Evolutionary conservation across 805 yeast genomes (phyloP).

Genomic region (Suhomyces prunicola): DNA sequence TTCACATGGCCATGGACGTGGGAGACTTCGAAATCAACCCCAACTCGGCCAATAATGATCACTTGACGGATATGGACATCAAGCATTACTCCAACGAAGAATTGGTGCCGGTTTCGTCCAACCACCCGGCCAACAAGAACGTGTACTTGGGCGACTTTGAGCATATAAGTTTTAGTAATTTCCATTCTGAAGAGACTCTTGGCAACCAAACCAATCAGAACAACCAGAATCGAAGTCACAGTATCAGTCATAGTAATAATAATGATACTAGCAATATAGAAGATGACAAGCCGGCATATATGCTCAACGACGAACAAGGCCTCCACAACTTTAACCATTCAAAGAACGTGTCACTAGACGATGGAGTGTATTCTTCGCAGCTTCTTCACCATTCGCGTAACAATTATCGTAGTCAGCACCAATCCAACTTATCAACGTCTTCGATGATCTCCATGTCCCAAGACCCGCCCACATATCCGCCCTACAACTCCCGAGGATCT

Average conservation of each 20-base stretch:
- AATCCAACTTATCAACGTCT: constrained; percentile 18
- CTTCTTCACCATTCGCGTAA: not conserved
- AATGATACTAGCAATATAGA: constrained; percentile 4
- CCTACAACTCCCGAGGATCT: not conserved
- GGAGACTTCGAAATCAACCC: not conserved
- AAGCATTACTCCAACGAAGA: constrained; percentile 8
- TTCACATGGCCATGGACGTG: constrained; percentile 3
- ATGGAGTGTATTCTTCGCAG: constrained; percentile 11
- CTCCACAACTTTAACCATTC: constrained; percentile 15
- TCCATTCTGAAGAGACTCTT: not conserved
- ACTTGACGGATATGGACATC: constrained; percentile 2
- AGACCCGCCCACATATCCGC: constrained; percentile 15
- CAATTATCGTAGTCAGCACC: constrained; percentile 11
- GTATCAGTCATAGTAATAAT: not conserved
- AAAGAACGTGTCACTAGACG: constrained; percentile 21
- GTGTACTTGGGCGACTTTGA: constrained; percentile 3
- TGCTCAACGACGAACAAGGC: not conserved
- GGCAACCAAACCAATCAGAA: not conserved
- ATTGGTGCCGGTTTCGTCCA: constrained; percentile 17
- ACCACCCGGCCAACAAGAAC: constrained; percentile 8
- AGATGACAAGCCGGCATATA: constrained; percentile 1
- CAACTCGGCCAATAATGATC: constrained; percentile 3
- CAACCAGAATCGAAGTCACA: constrained; percentile 7
- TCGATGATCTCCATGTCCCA: constrained; percentile 23
- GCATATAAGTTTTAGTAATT: not conserved